A percentile compares a stretch with the other conserved stretches of the same genome.
These are phyloP conservation scores for Saraca asoca DNA, from an alignment of 331 rosid genomes.

Conservation along the genomic window DNA sequence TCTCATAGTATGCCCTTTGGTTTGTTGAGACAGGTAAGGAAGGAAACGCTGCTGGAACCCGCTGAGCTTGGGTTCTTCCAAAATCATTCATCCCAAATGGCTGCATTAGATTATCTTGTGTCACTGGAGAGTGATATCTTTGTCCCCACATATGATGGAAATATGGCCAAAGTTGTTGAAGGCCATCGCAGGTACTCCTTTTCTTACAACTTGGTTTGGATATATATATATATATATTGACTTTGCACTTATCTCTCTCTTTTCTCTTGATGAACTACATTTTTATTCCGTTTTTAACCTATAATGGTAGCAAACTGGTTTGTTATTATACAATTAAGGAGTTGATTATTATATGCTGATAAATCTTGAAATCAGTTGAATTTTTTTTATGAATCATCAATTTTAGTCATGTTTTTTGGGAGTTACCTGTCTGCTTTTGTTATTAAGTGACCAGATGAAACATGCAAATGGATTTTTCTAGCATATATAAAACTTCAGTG, in stretches of 20 bases:
- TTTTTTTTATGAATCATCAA: slow-evolving; percentile 12
- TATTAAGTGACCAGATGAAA: background rate
- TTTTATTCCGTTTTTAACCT: slow-evolving; percentile 4
- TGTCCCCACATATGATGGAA: slow-evolving; percentile 95
- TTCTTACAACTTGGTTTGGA: background rate
- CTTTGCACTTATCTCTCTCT: background rate
- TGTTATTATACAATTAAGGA: background rate
- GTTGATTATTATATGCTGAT: background rate
- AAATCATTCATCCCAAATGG: slow-evolving; percentile 95
- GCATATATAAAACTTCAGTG: background rate
- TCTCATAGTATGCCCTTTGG: slow-evolving; percentile 27
- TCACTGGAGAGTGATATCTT: slow-evolving; percentile 87
- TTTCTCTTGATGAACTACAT: background rate
- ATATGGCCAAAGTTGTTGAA: slow-evolving; percentile 94
- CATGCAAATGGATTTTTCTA: no score
- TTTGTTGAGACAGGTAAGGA: slow-evolving; percentile 66
- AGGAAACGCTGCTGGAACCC: slow-evolving; percentile 76
- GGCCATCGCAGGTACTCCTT: slow-evolving; percentile 83
- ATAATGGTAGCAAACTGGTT: background rate
- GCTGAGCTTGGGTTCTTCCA: slow-evolving; percentile 79
- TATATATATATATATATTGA: no score
- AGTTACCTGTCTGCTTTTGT: slow-evolving; percentile 2
- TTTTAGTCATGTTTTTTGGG: slow-evolving; percentile 5
- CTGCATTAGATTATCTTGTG: slow-evolving; percentile 91
- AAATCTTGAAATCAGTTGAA: background rate